Base-by-base conservation (phyloP, 345 rosid genomes). In the Moricandia arvensis region DNA sequence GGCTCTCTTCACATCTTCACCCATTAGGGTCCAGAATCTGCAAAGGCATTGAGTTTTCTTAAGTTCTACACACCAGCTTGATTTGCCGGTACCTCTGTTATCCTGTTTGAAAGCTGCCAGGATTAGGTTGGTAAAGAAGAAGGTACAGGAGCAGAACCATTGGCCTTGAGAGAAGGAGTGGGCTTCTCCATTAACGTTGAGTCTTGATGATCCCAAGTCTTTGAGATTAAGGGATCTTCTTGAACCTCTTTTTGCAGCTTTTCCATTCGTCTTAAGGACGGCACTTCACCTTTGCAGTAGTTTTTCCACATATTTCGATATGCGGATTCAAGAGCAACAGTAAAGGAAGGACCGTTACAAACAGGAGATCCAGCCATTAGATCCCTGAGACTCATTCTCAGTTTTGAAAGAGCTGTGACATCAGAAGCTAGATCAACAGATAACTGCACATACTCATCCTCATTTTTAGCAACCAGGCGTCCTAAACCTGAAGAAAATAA, bases 351-450 rank as follows among this genome's bases (percentile, higher is more conserved):
- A 63, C 98, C 99, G 45, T 93, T 85, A 59, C 98, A 96, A 3
- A 89, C 83, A 26, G 98, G 91, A 33, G 99, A 93, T 51, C 84
- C 87, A 3, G 94, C 83, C 99, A 96, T 96, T 33, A 86, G 91
- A 45, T 89, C 90, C 34, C 99, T 84, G 7, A 96, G 96, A 78
- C 90, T 83, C 87, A 63, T 84, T 80, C 98, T 93, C 84, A 93
- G 77, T 34, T 85, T 83, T 37, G 96, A 85, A 49, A 96, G 97
- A 64, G 90, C 89, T 12, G 85, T 75, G 71, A 91, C 63, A 64
- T 96, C 97, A 7, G 94, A 87, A 49, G 99, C 98, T 80, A 96
- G 79, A 49, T 87, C 78, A 69, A 89, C 75, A 49, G 99, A 97
- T 83, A 85, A 75, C 78, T 82, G 84, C 33, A 96, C 94, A 74